A percentile compares a stretch with the other conserved stretches of the same genome.
Conservation (phyloP, 2,329 filamentous ascomycete species). For the Colletotrichum tropicale region DNA sequence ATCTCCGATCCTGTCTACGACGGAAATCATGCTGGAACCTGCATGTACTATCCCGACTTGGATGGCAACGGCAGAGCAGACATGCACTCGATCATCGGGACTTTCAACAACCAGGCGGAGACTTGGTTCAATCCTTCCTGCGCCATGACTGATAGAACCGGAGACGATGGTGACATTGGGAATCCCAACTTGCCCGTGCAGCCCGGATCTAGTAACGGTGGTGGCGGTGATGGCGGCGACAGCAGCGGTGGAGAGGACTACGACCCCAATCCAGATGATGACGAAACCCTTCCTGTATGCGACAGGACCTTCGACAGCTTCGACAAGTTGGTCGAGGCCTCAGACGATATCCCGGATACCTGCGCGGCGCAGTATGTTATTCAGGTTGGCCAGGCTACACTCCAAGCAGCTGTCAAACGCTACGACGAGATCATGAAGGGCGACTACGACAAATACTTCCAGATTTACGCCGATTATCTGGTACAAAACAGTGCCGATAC, state of each 20-base stretch:
- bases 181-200: neutral
- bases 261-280: neutral
- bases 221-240: neutral
- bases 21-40: constrained; percentile 8
- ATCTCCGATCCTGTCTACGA: neutral
- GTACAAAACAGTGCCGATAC: neutral
- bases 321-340: neutral
- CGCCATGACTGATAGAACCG: neutral
- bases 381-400: neutral
- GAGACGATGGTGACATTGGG: neutral
- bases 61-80: constrained; percentile 30
- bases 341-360: neutral
- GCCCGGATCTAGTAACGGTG: neutral
- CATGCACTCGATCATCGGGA: constrained; percentile 3
- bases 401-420: neutral
- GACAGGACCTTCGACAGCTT: neutral
- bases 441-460: neutral
- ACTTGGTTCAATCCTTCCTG: constrained; percentile 21
- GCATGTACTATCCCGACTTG: constrained; percentile 27
- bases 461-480: neutral
- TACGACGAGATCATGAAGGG: neutral
- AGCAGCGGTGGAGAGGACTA: neutral
- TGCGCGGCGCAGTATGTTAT: neutral
- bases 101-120: constrained; percentile 8
- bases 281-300: neutral